These are phyloP conservation scores for Styphnolobium japonicum DNA, from an alignment of 306 rosid species.

Conservation along the genomic window DNA sequence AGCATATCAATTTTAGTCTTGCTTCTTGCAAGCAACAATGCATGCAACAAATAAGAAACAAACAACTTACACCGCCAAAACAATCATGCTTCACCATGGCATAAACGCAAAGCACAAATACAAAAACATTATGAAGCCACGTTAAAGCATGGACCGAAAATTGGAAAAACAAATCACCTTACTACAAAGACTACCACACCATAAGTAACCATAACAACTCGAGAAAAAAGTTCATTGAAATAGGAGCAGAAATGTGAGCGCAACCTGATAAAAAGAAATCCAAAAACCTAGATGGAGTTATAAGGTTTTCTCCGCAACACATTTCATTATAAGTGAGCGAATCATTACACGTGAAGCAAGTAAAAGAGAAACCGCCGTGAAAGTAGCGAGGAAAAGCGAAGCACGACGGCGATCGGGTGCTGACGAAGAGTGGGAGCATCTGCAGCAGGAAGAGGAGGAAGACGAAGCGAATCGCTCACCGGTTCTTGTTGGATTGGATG, in stretches of 20 bases:
- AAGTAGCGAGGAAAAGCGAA: background rate
- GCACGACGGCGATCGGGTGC: background rate
- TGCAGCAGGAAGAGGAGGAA: background rate
- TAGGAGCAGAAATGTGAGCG: background rate
- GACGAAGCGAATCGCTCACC: background rate
- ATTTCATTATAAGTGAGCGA: background rate
- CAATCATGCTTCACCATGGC: background rate
- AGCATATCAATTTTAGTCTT: background rate
- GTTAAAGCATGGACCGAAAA: too few species aligned
- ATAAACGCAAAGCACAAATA: background rate
- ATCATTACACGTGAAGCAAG: background rate
- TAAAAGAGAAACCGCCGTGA: background rate
- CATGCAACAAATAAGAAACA: background rate
- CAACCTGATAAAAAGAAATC: background rate
- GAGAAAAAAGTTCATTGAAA: background rate
- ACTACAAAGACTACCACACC: background rate
- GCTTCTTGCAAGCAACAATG: background rate
- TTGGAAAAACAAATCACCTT: background rate
- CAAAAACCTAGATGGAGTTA: constrained; percentile 10
- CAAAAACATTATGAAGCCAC: background rate
- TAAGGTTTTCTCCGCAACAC: background rate
- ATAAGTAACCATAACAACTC: background rate
- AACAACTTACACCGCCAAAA: background rate
- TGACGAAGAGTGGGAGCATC: too few species aligned
- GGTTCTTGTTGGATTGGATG: too few species aligned